Conservation (phyloP, 2,329 filamentous ascomycete species). For the Lachnellula occidentalis region DNA sequence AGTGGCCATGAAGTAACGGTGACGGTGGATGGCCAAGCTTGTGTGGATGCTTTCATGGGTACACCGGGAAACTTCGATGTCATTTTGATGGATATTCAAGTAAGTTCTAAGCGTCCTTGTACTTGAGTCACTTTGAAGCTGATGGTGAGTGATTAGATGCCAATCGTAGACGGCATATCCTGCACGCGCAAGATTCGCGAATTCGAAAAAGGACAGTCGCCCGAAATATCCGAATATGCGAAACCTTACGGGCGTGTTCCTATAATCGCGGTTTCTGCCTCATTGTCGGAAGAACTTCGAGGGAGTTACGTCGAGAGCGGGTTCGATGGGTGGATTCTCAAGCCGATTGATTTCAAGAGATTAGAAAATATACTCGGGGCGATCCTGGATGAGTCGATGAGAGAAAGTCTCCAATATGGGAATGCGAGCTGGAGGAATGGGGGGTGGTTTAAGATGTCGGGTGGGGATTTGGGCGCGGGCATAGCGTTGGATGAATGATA, state of each 20-base stretch:
- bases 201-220: conserved; percentile 6
- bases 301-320: conserved; percentile 13
- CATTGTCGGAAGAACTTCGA: conserved; percentile 9
- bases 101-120: not conserved
- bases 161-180: conserved; percentile 15
- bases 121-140: not conserved
- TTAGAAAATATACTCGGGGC: conserved; percentile 15
- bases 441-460: conserved; percentile 14
- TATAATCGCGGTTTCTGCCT: conserved; percentile 20
- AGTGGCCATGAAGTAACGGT: conserved; percentile 67
- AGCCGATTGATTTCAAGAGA: conserved; percentile 19
- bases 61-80: conserved; percentile 31
- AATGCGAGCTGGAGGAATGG: conserved; percentile 13
- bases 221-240: not conserved
- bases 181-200: conserved; percentile 16
- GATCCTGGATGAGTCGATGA: conserved; percentile 10
- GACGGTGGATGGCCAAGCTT: conserved; percentile 69
- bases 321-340: conserved; percentile 21
- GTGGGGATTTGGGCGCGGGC: too few relatives aligned
- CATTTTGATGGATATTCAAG: conserved; percentile 21
- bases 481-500: too few relatives aligned
- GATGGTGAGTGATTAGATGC: conserved; percentile 8
- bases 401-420: conserved; percentile 11
- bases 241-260: conserved; percentile 12
- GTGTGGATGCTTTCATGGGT: conserved; percentile 64